phyloP scores from a whole-genome alignment of 2,329 filamentous ascomycete genomes.

The Penicillium expansum region DNA sequence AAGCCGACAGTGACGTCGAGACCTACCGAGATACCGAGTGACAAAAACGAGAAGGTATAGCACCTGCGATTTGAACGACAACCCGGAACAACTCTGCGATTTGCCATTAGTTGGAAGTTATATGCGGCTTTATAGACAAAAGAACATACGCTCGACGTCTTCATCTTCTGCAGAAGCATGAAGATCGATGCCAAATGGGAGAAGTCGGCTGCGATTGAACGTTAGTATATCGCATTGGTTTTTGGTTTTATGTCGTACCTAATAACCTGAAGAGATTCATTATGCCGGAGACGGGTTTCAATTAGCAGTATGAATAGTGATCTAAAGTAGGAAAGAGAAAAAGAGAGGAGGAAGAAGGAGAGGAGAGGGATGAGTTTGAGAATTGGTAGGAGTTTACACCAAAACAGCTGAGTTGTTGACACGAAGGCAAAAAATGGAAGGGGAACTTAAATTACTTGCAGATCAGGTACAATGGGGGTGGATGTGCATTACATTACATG shows the following conservation, averaged over 20 bases:
- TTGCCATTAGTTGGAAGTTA: slow-evolving; percentile 6
- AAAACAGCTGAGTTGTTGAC: slow-evolving; percentile 35
- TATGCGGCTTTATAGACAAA: not conserved
- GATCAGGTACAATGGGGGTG: slow-evolving; percentile 14
- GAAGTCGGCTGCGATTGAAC: slow-evolving; percentile 68
- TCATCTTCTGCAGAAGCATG: slow-evolving; percentile 96
- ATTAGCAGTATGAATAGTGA: not conserved
- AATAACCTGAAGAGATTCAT: slow-evolving; percentile 71
- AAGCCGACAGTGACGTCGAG: not conserved
- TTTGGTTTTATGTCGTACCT: slow-evolving; percentile 46
- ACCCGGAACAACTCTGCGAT: slow-evolving; percentile 83
- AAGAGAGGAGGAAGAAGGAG: not conserved
- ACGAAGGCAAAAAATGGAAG: slow-evolving; percentile 37
- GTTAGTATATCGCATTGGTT: slow-evolving; percentile 14
- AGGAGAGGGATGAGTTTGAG: slow-evolving; percentile 3
- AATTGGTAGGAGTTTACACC: not conserved
- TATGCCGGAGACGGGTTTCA: slow-evolving; percentile 28
- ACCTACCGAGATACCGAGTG: slow-evolving; percentile 80
- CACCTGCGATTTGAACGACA: slow-evolving; percentile 98
- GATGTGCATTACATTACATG: too few species aligned
- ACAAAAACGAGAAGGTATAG: slow-evolving; percentile 93
- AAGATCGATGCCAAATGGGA: slow-evolving; percentile 93
- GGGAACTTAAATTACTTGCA: slow-evolving; percentile 15
- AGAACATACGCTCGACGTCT: slow-evolving; percentile 72
- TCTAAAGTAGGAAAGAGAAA: not conserved